Conservation (phyloP, 148 eudicot species). For the Heliamphora exappendiculata region DNA sequence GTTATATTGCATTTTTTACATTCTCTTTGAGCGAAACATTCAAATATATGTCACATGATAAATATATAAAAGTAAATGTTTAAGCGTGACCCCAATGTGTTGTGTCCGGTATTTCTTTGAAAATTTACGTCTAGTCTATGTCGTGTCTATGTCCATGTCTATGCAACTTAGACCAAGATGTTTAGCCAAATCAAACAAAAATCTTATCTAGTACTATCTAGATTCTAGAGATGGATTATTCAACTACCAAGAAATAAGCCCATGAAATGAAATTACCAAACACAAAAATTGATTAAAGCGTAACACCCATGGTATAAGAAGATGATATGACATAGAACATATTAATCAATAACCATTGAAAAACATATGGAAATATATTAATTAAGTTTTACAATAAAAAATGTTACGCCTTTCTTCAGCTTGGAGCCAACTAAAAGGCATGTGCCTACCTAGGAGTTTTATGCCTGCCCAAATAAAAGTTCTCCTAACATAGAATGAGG, state of each 20-base stretch:
- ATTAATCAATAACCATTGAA: not conserved
- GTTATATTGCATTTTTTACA: too few relatives aligned
- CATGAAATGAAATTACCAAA: constrained; percentile 2
- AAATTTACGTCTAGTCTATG: too few relatives aligned
- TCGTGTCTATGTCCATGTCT: too few relatives aligned
- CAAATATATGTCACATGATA: too few relatives aligned
- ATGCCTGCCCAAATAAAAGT: not conserved
- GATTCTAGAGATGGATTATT: not conserved
- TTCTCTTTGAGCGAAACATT: too few relatives aligned
- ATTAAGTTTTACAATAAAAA: too few relatives aligned
- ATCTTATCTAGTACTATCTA: too few relatives aligned
- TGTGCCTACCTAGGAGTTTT: not conserved
- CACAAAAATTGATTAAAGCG: too few relatives aligned
- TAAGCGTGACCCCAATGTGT: too few relatives aligned
- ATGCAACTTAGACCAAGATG: too few relatives aligned
- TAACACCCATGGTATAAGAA: not conserved
- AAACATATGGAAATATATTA: not conserved
- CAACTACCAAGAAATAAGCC: not conserved
- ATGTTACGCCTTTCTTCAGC: not conserved
- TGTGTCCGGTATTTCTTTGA: too few relatives aligned
- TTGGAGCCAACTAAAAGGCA: not conserved
- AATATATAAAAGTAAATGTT: too few relatives aligned
- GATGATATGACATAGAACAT: not conserved
- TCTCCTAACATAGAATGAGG: not conserved
- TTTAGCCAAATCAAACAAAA: not conserved